These are phyloP conservation scores for Fremontodendron californicum DNA, from an alignment of 345 rosid species.

Conservation along the genomic window DNA sequence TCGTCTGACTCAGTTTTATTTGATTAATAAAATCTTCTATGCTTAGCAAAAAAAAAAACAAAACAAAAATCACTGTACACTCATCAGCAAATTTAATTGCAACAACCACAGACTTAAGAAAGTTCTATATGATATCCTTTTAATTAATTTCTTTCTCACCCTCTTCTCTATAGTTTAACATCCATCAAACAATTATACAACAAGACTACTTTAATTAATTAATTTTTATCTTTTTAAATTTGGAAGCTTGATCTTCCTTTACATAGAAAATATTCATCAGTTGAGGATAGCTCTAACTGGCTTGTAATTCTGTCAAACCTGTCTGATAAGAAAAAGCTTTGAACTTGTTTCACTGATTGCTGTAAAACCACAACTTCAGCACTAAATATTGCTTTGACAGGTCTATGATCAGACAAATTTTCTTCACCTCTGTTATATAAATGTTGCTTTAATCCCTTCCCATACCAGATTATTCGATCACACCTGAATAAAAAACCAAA, in stretches of 20 bases:
- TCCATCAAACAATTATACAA: neutral
- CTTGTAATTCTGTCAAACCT: conserved; percentile 38
- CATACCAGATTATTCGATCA: conserved; percentile 74
- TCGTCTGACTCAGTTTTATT: too few relatives aligned
- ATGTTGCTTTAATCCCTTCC: conserved; percentile 60
- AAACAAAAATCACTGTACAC: conserved; percentile 9
- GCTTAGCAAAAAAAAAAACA: too few relatives aligned
- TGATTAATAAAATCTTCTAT: too few relatives aligned
- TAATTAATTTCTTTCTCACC: neutral
- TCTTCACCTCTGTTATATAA: conserved; percentile 58
- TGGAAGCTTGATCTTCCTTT: conserved; percentile 30
- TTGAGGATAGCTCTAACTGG: conserved; percentile 23
- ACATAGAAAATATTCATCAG: conserved; percentile 30
- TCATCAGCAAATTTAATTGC: conserved; percentile 1
- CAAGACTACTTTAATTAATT: neutral
- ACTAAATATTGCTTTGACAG: conserved; percentile 60
- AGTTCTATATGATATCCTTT: neutral
- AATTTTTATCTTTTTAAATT: neutral
- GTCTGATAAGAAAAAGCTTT: conserved; percentile 48
- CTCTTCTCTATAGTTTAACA: neutral
- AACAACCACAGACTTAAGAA: neutral
- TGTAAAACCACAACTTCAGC: conserved; percentile 38
- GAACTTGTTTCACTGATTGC: conserved; percentile 25
- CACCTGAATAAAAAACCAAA: conserved; percentile 34
- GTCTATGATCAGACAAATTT: conserved; percentile 74